Conservation (phyloP, 331 rosid species). For the Telfairia occidentalis region DNA sequence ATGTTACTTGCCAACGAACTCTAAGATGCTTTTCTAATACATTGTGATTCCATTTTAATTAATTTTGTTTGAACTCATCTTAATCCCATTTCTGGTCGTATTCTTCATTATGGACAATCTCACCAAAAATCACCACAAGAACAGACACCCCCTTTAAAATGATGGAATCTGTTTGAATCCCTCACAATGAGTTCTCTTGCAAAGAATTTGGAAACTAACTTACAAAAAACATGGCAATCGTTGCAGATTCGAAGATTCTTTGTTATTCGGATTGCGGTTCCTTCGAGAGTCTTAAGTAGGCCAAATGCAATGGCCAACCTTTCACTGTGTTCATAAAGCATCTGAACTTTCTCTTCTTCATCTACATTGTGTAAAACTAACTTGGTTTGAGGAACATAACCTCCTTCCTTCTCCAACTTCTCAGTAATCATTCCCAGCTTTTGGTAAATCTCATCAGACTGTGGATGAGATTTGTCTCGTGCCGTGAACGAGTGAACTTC, state of each 20-base stretch:
- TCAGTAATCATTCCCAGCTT: slow-evolving; percentile 44
- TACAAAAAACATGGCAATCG: slow-evolving; percentile 66
- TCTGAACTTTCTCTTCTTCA: slow-evolving; percentile 49
- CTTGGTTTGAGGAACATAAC: slow-evolving; percentile 52
- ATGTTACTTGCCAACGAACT: no score
- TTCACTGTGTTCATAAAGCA: slow-evolving; percentile 66
- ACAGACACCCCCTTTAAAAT: slow-evolving; percentile 50
- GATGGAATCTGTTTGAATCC: slow-evolving; percentile 78
- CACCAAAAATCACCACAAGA: slow-evolving; percentile 83
- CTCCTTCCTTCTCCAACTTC: slow-evolving; percentile 33
- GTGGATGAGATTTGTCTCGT: slow-evolving; percentile 66
- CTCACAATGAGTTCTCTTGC: slow-evolving; percentile 45
- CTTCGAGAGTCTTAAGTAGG: slow-evolving; percentile 34
- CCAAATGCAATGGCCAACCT: slow-evolving; percentile 71
- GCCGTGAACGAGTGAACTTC: slow-evolving; percentile 52
- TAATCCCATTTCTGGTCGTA: not conserved
- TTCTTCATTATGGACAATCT: slow-evolving; percentile 17
- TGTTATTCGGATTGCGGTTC: slow-evolving; percentile 39
- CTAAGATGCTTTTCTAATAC: no score
- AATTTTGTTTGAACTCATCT: not conserved
- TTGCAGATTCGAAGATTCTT: slow-evolving; percentile 65
- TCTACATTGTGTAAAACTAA: slow-evolving; percentile 54
- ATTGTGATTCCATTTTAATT: no score
- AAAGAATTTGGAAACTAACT: slow-evolving; percentile 46
- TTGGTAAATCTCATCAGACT: slow-evolving; percentile 31